Percentiles rank a stretch among this genome's conserved stretches.
phyloP scores from a whole-genome alignment of 176 grass and related monocot genomes.

The Cenchrus purpureus region DNA sequence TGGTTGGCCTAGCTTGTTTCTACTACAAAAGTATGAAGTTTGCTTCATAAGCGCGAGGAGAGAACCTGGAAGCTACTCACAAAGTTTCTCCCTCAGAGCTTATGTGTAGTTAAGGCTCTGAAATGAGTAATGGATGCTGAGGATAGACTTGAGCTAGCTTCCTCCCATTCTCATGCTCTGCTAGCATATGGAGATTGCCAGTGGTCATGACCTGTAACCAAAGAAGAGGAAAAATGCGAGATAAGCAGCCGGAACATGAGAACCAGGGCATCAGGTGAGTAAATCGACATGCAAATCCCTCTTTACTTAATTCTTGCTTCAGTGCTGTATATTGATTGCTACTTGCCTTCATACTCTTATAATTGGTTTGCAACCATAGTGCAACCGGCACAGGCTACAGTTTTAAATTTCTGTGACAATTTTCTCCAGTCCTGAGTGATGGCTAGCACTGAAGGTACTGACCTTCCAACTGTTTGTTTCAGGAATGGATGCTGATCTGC shows the following conservation, averaged over 20 bases:
- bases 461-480: slow-evolving; percentile 45
- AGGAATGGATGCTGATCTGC: slow-evolving; percentile 61
- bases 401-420: slow-evolving; percentile 14
- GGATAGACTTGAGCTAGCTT: slow-evolving; percentile 28
- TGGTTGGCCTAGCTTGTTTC: slow-evolving; percentile 49
- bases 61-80: slow-evolving; percentile 32
- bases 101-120: slow-evolving; percentile 6
- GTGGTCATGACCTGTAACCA: slow-evolving; percentile 36
- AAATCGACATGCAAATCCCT: slow-evolving; percentile 20
- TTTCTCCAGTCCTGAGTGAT: not conserved
- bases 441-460: not conserved
- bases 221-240: slow-evolving; percentile 46
- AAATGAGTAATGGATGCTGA: slow-evolving; percentile 56
- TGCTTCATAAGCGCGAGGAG: slow-evolving; percentile 34
- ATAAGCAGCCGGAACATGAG: slow-evolving; percentile 41
- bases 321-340: not conserved
- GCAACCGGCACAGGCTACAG: not conserved
- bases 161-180: slow-evolving; percentile 28
- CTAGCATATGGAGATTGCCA: slow-evolving; percentile 29
- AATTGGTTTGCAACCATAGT: slow-evolving; percentile 28
- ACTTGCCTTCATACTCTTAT: not conserved
- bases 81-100: slow-evolving; percentile 3
- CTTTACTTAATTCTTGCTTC: slow-evolving; percentile 24
- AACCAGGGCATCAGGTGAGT: slow-evolving; percentile 47
- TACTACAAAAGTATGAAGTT: slow-evolving; percentile 49